Conservation (phyloP, 169 alveolate genomes). For the Cryptosporidium viatorum region DNA sequence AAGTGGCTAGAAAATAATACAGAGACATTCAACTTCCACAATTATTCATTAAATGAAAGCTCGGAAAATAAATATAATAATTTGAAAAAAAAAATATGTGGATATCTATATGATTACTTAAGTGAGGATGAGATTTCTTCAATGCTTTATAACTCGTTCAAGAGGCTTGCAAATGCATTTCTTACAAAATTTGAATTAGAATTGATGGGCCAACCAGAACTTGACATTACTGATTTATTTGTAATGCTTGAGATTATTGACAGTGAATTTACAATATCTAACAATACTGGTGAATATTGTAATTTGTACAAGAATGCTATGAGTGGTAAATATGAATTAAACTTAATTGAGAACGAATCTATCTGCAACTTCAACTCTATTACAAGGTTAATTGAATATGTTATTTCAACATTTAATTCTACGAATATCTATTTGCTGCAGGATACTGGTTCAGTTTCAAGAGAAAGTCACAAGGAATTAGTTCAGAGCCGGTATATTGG, state of each 20-base stretch:
- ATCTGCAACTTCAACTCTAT: neutral
- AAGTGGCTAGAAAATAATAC: neutral
- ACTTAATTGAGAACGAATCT: neutral
- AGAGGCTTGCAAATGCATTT: neutral
- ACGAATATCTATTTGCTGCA: neutral
- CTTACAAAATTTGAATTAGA: neutral
- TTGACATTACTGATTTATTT: constrained; percentile 47
- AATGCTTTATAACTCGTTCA: neutral
- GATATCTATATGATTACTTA: constrained; percentile 10
- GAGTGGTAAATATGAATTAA: constrained; percentile 20
- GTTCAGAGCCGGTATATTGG: neutral
- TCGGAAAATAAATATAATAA: neutral
- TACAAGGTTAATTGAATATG: neutral
- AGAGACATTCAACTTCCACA: neutral
- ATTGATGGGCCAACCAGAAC: neutral
- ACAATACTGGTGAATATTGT: constrained; percentile 9
- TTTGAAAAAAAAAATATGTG: neutral
- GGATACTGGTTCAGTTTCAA: neutral
- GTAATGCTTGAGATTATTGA: constrained; percentile 43
- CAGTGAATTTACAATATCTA: constrained; percentile 13
- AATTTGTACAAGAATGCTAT: neutral
- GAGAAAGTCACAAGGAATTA: neutral
- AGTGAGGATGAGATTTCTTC: neutral
- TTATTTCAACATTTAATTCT: constrained; percentile 6
- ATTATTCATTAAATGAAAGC: neutral